Evolutionary conservation across 1,139 yeast species (phyloP).

Genomic region (Candida neerlandica): DNA sequence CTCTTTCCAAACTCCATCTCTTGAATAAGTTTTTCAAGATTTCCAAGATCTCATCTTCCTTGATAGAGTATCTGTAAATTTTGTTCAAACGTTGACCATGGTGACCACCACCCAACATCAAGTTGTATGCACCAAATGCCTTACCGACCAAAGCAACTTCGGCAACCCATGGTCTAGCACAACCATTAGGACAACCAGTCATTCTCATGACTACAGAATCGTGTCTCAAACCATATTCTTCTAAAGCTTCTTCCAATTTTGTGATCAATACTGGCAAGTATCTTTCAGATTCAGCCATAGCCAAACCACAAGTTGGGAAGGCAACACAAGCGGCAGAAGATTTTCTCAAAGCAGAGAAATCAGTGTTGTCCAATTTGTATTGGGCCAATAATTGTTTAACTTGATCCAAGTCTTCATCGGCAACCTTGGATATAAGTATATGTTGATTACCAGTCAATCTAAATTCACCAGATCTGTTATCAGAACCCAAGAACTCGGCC

Average conservation of each 20-base stretch:
- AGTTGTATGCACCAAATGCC: conserved; percentile 89
- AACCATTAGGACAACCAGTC: conserved; percentile 99
- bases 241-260: conserved; percentile 81
- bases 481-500: conserved; percentile 61
- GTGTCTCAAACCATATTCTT: conserved; percentile 90
- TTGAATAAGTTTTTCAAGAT: conserved; percentile 84
- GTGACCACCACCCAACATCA: conserved; percentile 96
- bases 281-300: conserved; percentile 98
- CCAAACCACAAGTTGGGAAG: conserved; percentile 97
- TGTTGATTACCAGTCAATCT: conserved; percentile 97
- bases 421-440: conserved; percentile 71
- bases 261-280: conserved; percentile 82
- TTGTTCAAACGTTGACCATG: conserved; percentile 93
- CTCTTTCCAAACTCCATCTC: conserved; percentile 91
- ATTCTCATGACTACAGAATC: conserved; percentile 96
- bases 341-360: conserved; percentile 80
- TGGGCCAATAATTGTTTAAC: conserved; percentile 67
- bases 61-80: conserved; percentile 82
- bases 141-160: conserved; percentile 96
- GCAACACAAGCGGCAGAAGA: conserved; percentile 98
- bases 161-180: conserved; percentile 98
- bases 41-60: conserved; percentile 83
- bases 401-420: conserved; percentile 63
- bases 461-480: conserved; percentile 71
- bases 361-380: conserved; percentile 82